Conservation (phyloP, 257 asterid species). For the Penstemon newberryi region DNA sequence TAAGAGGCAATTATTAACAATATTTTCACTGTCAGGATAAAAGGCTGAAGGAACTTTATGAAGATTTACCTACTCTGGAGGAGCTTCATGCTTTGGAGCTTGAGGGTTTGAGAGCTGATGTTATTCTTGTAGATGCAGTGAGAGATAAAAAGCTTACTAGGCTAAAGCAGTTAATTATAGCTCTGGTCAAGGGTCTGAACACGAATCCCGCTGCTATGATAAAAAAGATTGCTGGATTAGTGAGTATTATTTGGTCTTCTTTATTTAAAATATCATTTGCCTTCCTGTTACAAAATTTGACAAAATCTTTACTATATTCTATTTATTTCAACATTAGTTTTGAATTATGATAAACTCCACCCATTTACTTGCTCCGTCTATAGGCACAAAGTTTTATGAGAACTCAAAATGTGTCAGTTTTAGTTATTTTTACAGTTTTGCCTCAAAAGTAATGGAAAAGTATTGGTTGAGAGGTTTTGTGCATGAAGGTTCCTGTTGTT, state of each 20-base stretch:
- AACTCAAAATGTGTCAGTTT: background rate
- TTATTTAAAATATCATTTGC: background rate
- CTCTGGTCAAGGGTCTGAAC: conserved; percentile 86
- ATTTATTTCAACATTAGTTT: background rate
- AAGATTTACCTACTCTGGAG: conserved; percentile 80
- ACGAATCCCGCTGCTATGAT: conserved; percentile 75
- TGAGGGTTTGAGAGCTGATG: conserved; percentile 81
- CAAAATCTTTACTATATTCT: background rate
- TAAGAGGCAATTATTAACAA: conserved; percentile 20
- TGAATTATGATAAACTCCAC: background rate
- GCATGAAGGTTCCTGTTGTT: no score
- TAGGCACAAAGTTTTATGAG: background rate
- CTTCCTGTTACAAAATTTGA: no score
- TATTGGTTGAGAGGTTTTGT: no score
- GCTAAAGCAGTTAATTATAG: conserved; percentile 77
- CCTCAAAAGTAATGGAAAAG: background rate
- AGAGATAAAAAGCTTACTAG: conserved; percentile 87
- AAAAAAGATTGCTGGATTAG: conserved; percentile 96
- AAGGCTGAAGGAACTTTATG: conserved; percentile 82
- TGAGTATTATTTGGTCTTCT: conserved; percentile 43
- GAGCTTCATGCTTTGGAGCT: conserved; percentile 81
- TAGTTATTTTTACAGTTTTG: background rate
- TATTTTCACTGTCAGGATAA: conserved; percentile 59
- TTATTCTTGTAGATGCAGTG: conserved; percentile 80
- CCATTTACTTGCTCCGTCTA: background rate